phyloP scores from a whole-genome alignment of 2,329 filamentous ascomycete genomes.

The Tolypocladium ovalisporum region DNA sequence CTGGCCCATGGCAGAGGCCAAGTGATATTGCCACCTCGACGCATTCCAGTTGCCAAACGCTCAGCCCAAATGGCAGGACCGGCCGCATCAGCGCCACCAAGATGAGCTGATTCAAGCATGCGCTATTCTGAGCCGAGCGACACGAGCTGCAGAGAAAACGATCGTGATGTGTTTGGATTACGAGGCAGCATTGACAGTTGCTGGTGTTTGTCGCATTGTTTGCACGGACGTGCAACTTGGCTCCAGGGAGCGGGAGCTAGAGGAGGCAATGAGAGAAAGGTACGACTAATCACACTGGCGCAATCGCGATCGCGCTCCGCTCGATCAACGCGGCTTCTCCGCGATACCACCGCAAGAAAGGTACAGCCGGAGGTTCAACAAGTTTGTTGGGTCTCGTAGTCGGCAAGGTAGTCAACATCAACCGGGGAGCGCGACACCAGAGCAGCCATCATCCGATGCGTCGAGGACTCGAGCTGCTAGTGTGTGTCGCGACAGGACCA shows the following conservation, averaged over 20 bases:
- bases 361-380: not conserved
- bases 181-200: not conserved
- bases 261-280: no score
- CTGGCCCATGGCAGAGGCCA: not conserved
- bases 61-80: not conserved
- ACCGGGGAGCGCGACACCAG: not conserved
- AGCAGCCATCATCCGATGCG: not conserved
- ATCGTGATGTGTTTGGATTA: no score
- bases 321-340: not conserved
- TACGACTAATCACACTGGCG: no score
- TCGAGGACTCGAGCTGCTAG: not conserved
- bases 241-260: not conserved
- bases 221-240: not conserved
- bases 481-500: not conserved
- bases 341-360: no score
- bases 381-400: not conserved
- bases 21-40: constrained; percentile 8
- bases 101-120: not conserved
- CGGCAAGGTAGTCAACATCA: not conserved
- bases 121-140: not conserved
- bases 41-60: constrained; percentile 14
- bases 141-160: not conserved
- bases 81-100: not conserved
- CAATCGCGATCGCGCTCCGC: no score
- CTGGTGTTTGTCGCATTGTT: not conserved